Conservation (phyloP, 306 rosid genomes). For the Carpinus viminea region DNA sequence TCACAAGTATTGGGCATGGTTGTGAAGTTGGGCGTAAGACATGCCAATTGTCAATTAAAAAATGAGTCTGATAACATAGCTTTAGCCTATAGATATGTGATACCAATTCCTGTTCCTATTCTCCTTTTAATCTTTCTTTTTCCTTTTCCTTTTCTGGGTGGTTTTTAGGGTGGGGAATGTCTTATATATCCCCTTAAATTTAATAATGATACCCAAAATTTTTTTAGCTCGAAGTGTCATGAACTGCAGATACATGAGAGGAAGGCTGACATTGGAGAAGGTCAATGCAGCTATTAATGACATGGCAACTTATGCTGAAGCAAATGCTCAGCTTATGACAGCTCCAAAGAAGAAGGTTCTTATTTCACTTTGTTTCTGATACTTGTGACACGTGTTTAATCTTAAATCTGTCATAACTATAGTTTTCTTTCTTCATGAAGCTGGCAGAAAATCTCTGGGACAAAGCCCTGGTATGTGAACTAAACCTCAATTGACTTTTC, state of each 20-base stretch:
- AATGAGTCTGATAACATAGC: not conserved
- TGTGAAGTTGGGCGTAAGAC: no score
- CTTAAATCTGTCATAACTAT: constrained; percentile 31
- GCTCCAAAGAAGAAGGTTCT: constrained; percentile 84
- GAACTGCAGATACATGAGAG: constrained; percentile 84
- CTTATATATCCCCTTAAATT: not conserved
- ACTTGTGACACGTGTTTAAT: constrained; percentile 11
- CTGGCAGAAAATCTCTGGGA: constrained; percentile 81
- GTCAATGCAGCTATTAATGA: constrained; percentile 80
- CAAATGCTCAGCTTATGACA: constrained; percentile 66
- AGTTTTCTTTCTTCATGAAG: constrained; percentile 46
- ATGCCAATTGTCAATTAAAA: not conserved
- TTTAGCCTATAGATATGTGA: not conserved
- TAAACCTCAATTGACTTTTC: constrained; percentile 1
- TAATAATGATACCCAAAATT: not conserved
- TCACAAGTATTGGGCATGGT: no score
- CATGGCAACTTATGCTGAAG: constrained; percentile 86
- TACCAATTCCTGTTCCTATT: not conserved
- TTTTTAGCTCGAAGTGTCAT: not conserved
- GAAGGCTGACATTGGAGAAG: constrained; percentile 91
- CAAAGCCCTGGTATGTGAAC: constrained; percentile 75
- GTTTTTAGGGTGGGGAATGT: not conserved
- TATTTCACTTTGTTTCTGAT: constrained; percentile 6
- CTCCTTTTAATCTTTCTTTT: not conserved
- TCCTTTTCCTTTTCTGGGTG: not conserved